A percentile compares a stretch with the other conserved stretches of the same genome.
Evolutionary conservation across 345 rosid species (phyloP).

Genomic region (Crucihimalaya himalaica): DNA sequence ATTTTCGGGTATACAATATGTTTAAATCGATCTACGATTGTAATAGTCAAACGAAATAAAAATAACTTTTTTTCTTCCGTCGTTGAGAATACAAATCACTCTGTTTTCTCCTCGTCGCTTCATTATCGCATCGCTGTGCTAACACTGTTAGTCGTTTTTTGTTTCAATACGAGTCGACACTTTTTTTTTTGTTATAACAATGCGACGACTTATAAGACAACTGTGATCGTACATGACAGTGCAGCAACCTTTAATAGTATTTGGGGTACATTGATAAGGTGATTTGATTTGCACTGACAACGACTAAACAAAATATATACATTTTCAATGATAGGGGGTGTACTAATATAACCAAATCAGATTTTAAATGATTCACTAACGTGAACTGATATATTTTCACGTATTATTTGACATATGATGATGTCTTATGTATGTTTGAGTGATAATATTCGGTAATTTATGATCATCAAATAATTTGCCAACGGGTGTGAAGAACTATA

Average conservation of each 20-base stretch:
- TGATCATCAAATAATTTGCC: neutral
- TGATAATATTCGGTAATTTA: neutral
- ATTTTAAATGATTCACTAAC: neutral
- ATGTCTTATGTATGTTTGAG: no score
- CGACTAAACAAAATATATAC: neutral
- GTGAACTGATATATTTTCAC: neutral
- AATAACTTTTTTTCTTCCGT: neutral
- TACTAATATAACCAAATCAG: neutral
- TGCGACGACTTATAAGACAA: neutral
- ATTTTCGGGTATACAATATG: neutral
- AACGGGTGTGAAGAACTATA: neutral
- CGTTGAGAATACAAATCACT: neutral
- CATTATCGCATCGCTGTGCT: neutral
- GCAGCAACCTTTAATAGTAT: neutral
- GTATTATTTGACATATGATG: neutral
- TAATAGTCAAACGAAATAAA: neutral
- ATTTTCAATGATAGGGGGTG: neutral
- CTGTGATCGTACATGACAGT: slow-evolving; percentile 10
- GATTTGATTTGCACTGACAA: slow-evolving; percentile 11
- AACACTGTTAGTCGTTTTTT: neutral
- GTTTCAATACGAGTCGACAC: neutral
- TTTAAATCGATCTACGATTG: neutral
- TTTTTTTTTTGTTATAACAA: slow-evolving; percentile 1
- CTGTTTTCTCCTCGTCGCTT: neutral
- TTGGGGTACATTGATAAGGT: neutral